Evolutionary conservation across 495 filamentous ascomycete species (phyloP).

Genomic region (Neurospora intermedia): DNA sequence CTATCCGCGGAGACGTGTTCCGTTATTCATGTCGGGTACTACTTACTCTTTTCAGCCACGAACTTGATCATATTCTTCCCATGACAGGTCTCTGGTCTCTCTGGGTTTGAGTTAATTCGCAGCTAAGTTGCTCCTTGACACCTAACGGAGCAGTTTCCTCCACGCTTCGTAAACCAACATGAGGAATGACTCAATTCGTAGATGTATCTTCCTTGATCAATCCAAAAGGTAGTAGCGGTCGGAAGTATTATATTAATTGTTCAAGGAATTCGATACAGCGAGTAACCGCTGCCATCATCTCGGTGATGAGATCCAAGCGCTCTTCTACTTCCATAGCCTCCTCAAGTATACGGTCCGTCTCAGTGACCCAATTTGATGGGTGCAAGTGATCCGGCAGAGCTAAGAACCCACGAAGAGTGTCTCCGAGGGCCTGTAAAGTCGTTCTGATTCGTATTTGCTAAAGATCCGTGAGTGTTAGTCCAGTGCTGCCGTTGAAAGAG

Average conservation of each 20-base stretch:
- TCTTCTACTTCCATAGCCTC: accelerated
- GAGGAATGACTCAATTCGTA: not conserved
- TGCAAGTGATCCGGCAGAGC: not conserved
- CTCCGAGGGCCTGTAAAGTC: not conserved
- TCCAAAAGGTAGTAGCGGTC: not conserved
- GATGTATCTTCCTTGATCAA: not conserved
- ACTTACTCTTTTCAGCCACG: not conserved
- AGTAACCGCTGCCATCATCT: not conserved
- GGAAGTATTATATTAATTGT: no score
- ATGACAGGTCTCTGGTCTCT: not conserved
- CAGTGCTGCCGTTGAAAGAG: not conserved
- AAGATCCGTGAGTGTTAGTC: not conserved
- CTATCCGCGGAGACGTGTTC: not conserved
- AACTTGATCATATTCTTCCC: not conserved
- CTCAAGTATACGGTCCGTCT: not conserved
- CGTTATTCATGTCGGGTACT: not conserved
- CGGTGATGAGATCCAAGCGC: not conserved
- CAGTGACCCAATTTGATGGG: not conserved
- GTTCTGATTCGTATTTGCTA: not conserved
- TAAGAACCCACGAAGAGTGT: not conserved
- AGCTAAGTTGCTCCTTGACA: not conserved
- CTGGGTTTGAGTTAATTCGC: not conserved
- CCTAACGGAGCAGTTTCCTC: not conserved
- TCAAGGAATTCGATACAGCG: not conserved
- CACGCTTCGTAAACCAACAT: not conserved